These are phyloP conservation scores for Adansonia digitata DNA, from an alignment of 345 rosid species.

Conservation along the genomic window DNA sequence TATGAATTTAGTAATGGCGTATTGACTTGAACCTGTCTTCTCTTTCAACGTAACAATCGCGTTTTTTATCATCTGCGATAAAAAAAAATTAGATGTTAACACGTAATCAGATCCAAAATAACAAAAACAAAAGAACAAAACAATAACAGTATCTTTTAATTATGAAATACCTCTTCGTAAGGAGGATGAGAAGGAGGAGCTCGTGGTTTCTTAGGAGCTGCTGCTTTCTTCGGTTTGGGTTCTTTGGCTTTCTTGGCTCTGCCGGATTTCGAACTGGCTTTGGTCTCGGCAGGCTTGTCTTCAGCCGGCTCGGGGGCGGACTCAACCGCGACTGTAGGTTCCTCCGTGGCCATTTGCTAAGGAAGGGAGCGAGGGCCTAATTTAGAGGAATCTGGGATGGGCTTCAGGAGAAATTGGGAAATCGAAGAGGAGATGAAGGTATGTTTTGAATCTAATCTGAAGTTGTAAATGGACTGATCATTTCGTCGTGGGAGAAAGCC, in stretches of 20 bases:
- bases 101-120: constrained; percentile 18
- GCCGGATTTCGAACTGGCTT: constrained; percentile 30
- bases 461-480: background rate
- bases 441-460: background rate
- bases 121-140: background rate
- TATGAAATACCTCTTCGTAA: constrained; percentile 53
- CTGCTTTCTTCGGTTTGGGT: constrained; percentile 42
- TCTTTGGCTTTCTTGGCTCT: constrained; percentile 48
- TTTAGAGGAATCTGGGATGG: background rate
- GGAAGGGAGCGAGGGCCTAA: background rate
- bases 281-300: constrained; percentile 22
- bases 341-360: constrained; percentile 38
- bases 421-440: background rate
- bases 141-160: background rate
- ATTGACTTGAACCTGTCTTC: constrained; percentile 83
- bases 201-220: constrained; percentile 38
- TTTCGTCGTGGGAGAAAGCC: constrained; percentile 6
- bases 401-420: background rate
- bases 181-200: constrained; percentile 51
- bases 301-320: constrained; percentile 19
- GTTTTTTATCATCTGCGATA: constrained; percentile 65
- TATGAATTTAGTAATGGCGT: constrained; percentile 72
- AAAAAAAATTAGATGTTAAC: background rate
- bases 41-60: constrained; percentile 70
- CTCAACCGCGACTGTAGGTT: constrained; percentile 30